Conservation (phyloP, 306 rosid genomes). For the Casuarina glauca region DNA sequence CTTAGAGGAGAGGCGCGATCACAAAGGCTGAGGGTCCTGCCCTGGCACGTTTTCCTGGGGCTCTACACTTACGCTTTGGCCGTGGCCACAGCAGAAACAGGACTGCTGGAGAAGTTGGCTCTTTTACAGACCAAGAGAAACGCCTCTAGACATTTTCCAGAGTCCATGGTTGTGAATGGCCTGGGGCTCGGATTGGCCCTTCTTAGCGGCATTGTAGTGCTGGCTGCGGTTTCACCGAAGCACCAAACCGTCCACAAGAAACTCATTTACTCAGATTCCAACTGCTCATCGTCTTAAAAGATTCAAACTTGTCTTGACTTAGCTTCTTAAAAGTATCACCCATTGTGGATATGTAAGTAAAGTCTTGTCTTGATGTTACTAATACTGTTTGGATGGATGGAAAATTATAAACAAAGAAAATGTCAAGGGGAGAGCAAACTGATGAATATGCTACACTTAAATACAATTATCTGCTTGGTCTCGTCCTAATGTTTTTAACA, state of each 20-base stretch:
- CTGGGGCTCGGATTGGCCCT: slow-evolving; percentile 69
- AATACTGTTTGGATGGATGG: no score
- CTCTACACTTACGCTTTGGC: slow-evolving; percentile 79
- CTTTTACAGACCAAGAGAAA: slow-evolving; percentile 69
- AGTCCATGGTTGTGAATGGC: slow-evolving; percentile 68
- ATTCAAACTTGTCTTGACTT: not conserved
- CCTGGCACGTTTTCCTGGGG: slow-evolving; percentile 87
- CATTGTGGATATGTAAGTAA: not conserved
- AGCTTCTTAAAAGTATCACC: not conserved
- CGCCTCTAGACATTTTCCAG: slow-evolving; percentile 46
- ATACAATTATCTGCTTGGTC: no score
- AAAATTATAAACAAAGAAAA: no score
- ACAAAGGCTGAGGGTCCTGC: slow-evolving; percentile 60
- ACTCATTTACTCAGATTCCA: slow-evolving; percentile 49
- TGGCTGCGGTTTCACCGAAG: slow-evolving; percentile 74
- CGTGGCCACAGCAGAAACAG: slow-evolving; percentile 88
- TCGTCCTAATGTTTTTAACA: no score
- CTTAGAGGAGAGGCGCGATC: slow-evolving; percentile 65
- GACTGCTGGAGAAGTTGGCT: slow-evolving; percentile 77
- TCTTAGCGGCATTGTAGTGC: slow-evolving; percentile 60
- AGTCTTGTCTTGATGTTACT: not conserved
- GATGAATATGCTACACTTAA: no score
- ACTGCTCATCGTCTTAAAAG: slow-evolving; percentile 36
- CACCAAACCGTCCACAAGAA: slow-evolving; percentile 40
- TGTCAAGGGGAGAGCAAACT: no score